Percentiles rank a stretch among this genome's conserved stretches.
phyloP scores from a whole-genome alignment of 2,329 filamentous ascomycete genomes.

The Talaromyces sp. region DNA sequence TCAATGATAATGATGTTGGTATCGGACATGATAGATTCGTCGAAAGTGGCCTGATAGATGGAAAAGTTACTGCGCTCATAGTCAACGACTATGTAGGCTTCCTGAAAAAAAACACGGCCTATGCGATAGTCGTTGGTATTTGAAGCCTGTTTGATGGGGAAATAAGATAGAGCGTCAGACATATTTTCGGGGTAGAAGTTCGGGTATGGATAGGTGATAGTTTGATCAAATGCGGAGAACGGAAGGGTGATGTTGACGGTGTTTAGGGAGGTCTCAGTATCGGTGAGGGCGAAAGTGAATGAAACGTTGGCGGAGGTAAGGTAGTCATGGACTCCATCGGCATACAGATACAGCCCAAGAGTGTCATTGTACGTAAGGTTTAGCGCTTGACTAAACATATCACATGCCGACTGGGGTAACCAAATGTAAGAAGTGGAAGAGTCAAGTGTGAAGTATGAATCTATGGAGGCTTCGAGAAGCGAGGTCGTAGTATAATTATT shows the following conservation, averaged over 20 bases:
- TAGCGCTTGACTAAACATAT: conserved; percentile 27
- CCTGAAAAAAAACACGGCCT: conserved; percentile 37
- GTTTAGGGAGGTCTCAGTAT: not conserved
- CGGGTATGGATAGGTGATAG: not conserved
- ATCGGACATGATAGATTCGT: conserved; percentile 11
- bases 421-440: conserved; percentile 36
- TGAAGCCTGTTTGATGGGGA: conserved; percentile 32
- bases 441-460: conserved; percentile 29
- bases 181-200: not conserved
- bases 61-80: conserved; percentile 32
- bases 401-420: conserved; percentile 31
- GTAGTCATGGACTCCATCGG: not conserved
- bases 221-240: conserved; percentile 18
- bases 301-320: not conserved
- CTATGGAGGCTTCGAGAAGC: conserved; percentile 14
- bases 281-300: not conserved
- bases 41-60: conserved; percentile 26
- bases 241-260: not conserved
- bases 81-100: conserved; percentile 33
- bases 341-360: not conserved
- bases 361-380: not conserved
- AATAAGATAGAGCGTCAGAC: conserved; percentile 20
- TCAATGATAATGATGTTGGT: not conserved
- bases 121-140: conserved; percentile 30
- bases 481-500: conserved; percentile 19